A percentile compares a stretch with the other conserved stretches of the same genome.
phyloP scores from a whole-genome alignment of 1,284 basidiomycete species.

The Calocybe gambosa region DNA sequence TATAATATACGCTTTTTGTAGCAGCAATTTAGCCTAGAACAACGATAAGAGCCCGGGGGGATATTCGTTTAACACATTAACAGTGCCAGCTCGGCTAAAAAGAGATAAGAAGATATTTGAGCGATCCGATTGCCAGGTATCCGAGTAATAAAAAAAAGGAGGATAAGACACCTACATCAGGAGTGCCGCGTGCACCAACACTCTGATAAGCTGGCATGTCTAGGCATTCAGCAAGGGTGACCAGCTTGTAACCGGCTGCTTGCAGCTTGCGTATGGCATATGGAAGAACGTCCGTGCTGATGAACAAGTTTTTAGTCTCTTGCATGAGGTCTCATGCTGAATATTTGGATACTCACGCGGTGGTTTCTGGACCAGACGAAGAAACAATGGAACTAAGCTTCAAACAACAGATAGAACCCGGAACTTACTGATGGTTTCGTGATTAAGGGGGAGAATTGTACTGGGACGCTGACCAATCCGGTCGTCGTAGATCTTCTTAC shows the following conservation, averaged over 20 bases:
- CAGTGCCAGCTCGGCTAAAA: no score
- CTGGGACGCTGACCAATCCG: conserved; percentile 26
- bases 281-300: conserved; percentile 28
- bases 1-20: no score
- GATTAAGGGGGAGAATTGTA: conserved; percentile 38
- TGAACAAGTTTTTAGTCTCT: neutral
- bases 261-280: conserved; percentile 28
- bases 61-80: no score
- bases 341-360: conserved; percentile 24
- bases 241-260: conserved; percentile 35
- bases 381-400: neutral
- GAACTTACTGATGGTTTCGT: conserved; percentile 32
- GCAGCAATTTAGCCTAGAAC: no score
- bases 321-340: neutral
- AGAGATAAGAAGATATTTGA: no score
- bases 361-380: conserved; percentile 26
- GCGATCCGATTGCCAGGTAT: no score
- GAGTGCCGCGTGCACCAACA: conserved; percentile 18
- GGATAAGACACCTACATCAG: conserved; percentile 10
- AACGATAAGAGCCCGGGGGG: no score
- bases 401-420: neutral
- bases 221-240: conserved; percentile 40
- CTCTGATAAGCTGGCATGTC: conserved; percentile 32
- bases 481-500: conserved; percentile 9
- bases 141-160: no score